phyloP scores from a whole-genome alignment of 2,329 filamentous ascomycete genomes.

The Colletotrichum trifolii region DNA sequence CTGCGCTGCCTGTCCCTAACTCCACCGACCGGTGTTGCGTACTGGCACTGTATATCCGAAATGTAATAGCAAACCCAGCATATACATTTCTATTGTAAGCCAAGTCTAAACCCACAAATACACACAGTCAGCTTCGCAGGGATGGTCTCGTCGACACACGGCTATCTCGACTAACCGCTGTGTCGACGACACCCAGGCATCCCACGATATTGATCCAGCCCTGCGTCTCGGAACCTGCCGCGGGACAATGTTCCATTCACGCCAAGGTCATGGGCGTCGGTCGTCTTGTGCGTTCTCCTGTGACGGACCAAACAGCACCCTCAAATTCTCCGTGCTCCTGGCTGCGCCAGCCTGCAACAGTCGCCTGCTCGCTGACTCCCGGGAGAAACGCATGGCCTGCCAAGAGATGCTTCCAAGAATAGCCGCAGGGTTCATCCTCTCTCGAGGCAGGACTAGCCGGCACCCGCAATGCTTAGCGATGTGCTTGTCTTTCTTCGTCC shows the following conservation, averaged over 20 bases:
- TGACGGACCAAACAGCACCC: constrained; percentile 13
- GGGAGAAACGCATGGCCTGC: constrained; percentile 25
- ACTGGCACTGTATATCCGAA: too few species aligned
- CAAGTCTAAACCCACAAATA: constrained; percentile 4
- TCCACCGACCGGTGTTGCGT: not conserved
- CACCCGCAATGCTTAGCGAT: constrained; percentile 30
- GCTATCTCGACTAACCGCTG: not conserved
- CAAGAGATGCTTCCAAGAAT: constrained; percentile 32
- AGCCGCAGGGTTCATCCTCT: constrained; percentile 19
- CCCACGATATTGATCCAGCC: constrained; percentile 21
- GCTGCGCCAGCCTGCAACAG: not conserved
- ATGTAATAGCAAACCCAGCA: not conserved
- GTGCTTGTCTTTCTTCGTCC: constrained; percentile 21
- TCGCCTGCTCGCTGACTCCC: constrained; percentile 6
- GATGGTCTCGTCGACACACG: too few species aligned
- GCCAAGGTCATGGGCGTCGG: constrained; percentile 20
- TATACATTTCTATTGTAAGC: constrained; percentile 17
- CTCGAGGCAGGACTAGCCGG: constrained; percentile 27
- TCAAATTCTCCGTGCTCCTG: constrained; percentile 7
- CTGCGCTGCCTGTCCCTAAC: not conserved
- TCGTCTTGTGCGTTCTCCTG: not conserved
- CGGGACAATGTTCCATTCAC: not conserved
- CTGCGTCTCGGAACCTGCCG: constrained; percentile 33
- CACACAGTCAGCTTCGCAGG: too few species aligned
- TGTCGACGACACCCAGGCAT: constrained; percentile 10